phyloP scores from a whole-genome alignment of 2,329 filamentous ascomycete genomes.

The Truncatella angustata region DNA sequence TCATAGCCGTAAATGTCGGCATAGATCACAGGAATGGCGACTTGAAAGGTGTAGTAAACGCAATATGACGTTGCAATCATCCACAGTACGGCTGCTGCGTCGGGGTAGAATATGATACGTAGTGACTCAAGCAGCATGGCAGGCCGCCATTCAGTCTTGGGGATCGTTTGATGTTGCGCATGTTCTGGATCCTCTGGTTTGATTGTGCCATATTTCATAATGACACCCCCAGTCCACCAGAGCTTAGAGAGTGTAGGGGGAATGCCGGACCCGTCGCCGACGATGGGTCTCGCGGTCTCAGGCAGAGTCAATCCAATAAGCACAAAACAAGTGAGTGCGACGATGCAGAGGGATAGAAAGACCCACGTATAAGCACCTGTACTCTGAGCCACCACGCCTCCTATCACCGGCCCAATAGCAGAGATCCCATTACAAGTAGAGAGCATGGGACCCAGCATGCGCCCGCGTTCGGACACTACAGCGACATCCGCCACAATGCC shows the following conservation, averaged over 20 bases:
- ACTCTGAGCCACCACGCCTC: constrained; percentile 9
- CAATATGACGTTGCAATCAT: neutral
- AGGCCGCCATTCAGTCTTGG: neutral
- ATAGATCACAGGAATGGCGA: constrained; percentile 9
- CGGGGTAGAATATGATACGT: constrained; percentile 16
- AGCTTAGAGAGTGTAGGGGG: neutral
- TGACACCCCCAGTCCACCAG: neutral
- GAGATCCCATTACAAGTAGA: constrained; percentile 6
- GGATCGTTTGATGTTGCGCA: neutral
- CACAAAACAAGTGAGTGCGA: constrained; percentile 4
- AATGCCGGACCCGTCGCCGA: constrained; percentile 11
- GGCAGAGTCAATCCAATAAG: constrained; percentile 13
- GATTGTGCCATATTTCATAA: neutral
- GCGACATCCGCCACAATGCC: constrained; percentile 13
- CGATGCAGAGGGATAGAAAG: constrained; percentile 13
- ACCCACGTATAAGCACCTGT: constrained; percentile 10
- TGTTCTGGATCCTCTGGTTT: neutral
- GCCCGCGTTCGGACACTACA: constrained; percentile 8
- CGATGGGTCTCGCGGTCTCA: constrained; percentile 13
- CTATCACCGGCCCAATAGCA: constrained; percentile 14
- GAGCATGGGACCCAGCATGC: constrained; percentile 12
- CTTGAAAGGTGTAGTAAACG: constrained; percentile 7
- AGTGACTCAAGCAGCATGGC: constrained; percentile 11
- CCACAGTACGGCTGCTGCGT: constrained; percentile 12
- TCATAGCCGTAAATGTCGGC: constrained; percentile 8